Evolutionary conservation across 2,329 filamentous ascomycete species (phyloP), one percentile per base, ranked within the genome.

Genomic region (Didymella keratinophila): DNA sequence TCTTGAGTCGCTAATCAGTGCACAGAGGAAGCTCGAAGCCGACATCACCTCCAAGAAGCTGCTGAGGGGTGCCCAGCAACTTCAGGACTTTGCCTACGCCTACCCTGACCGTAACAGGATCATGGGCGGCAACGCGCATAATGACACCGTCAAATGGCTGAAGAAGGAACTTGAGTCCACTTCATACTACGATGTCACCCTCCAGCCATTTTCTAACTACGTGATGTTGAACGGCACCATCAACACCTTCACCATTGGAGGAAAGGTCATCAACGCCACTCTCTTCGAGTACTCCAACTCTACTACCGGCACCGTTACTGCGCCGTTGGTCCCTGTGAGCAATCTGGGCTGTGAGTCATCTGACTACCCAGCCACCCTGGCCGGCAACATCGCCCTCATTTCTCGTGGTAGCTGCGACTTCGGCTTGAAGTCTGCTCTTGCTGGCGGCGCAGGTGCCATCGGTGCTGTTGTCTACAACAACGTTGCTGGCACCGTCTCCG

Each of bases 401-500:
- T 80, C 82, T 28, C 87, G 91, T 54, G 91, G 91, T 52, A 81
- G 78, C 1, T 95, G 91, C 71, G 66, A 86, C 8, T 95, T 94
- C 66, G 89, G 87, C 11, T 77, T 82, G 58, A 95, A 95, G 79
- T 89, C 89, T 1, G 83, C 82, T 52, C 78, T 85, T 14, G 90
- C 91, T 6, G 89, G 87, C 41, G 82, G 80, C 47, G 89, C 89
- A 1, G 89, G 90, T 20, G 91, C 91, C 5, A 75, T 86, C 3
- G 91, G 87, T 1, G 89, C 88, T 0, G 78, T 95, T 14, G 82
- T 95, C 48, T 93, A 91, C 78, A 92, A 94, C 80, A 89, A 88
- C 65, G 86, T 86, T 2, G 77, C 83, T 1, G 89, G 86, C 0
- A 75, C 42, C 9, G 49, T 72, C 21, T 57, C 83, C 49, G 91